These are phyloP conservation scores for Magnusiomyces ingens DNA, from an alignment of 1,139 yeast species.

Conservation along the genomic window DNA sequence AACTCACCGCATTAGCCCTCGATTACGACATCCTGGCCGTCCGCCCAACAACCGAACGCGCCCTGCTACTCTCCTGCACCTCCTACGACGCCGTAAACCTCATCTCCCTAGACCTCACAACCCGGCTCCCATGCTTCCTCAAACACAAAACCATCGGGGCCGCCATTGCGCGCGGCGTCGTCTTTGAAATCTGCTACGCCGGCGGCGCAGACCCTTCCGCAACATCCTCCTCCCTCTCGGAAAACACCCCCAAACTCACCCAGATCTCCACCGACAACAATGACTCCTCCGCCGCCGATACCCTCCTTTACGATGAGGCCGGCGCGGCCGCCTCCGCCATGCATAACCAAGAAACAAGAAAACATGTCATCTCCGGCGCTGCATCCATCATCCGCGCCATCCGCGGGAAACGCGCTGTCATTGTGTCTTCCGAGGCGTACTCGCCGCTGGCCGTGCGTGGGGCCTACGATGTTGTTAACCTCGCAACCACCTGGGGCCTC, in stretches of 20 bases:
- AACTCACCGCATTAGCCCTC: constrained; percentile 38
- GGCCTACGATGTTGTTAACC: constrained; percentile 59
- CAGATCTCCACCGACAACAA: constrained; percentile 1
- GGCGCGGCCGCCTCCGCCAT: constrained; percentile 16
- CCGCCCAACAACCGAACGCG: constrained; percentile 72
- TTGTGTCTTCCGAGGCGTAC: constrained; percentile 70
- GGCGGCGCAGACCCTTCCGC: constrained; percentile 13
- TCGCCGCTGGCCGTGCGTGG: constrained; percentile 55
- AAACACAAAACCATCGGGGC: constrained; percentile 81
- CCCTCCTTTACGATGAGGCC: constrained; percentile 10
- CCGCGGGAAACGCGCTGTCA: constrained; percentile 69
- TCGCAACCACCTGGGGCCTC: constrained; percentile 64
- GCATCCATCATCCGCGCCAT: constrained; percentile 68
- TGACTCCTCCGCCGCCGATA: constrained; percentile 9
- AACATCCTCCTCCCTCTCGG: constrained; percentile 27
- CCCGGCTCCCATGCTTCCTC: constrained; percentile 65
- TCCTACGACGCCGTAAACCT: constrained; percentile 68
- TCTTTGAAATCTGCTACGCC: constrained; percentile 70
- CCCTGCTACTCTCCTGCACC: constrained; percentile 65
- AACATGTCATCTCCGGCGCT: constrained; percentile 62
- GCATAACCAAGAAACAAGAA: constrained; percentile 36
- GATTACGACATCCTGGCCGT: constrained; percentile 75
- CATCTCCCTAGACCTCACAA: constrained; percentile 61
- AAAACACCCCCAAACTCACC: constrained; percentile 34
- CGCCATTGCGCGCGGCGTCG: constrained; percentile 76